Percentiles rank a stretch among this genome's conserved stretches.
Conservation (phyloP, 225 moss, liverwort and hornwort genomes). For the Marchantia polymorpha region DNA sequence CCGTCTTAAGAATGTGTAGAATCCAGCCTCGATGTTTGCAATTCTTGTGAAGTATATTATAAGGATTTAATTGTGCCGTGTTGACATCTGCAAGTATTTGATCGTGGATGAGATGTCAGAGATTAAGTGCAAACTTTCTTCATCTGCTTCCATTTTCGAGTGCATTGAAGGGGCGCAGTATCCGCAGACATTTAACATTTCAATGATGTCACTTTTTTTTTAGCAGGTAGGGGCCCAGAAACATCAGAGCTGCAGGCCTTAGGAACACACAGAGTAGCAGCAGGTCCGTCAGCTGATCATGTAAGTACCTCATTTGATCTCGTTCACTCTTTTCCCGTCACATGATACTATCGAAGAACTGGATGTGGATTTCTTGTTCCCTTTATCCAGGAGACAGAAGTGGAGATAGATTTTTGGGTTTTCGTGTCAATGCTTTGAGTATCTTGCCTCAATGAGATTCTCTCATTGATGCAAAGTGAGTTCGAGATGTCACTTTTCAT, state of each 20-base stretch:
- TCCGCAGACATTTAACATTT: background rate
- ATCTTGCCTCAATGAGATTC: too few species aligned
- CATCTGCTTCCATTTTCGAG: background rate
- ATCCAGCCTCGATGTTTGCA: too few species aligned
- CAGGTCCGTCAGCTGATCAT: constrained; percentile 53
- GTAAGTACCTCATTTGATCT: constrained; percentile 37
- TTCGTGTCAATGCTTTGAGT: background rate
- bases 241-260: constrained; percentile 68
- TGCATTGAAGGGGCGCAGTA: background rate
- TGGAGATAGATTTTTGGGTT: background rate
- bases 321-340: background rate
- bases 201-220: background rate
- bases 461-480: background rate
- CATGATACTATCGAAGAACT: background rate
- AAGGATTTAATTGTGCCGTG: too few species aligned
- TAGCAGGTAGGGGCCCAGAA: constrained; percentile 66
- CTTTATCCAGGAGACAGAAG: background rate
- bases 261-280: constrained; percentile 54
- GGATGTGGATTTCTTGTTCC: background rate
- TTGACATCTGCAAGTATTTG: too few species aligned
- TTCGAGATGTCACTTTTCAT: too few species aligned
- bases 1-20: too few species aligned
- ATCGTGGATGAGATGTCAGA: background rate
- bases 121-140: background rate
- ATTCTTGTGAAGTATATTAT: too few species aligned